These are phyloP conservation scores for Mortierella antarctica DNA, from an alignment of 192 early-diverging fungal species.

Conservation along the genomic window DNA sequence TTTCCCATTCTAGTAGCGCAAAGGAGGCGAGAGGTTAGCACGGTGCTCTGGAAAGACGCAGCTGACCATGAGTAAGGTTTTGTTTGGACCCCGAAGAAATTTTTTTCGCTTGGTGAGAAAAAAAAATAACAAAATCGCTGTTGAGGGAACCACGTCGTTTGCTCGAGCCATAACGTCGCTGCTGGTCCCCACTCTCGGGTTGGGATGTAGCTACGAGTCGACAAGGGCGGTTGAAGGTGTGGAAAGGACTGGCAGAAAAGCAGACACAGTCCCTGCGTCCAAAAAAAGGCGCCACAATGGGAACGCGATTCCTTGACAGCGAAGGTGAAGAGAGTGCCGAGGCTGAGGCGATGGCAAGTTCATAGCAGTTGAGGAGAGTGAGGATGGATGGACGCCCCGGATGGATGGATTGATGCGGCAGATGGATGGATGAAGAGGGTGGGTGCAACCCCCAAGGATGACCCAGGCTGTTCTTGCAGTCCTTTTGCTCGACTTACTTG, in stretches of 20 bases:
- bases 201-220: no score
- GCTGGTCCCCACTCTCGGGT: no score
- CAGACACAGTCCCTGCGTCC: no score
- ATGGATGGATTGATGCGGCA: slow-evolving; percentile 30
- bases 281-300: no score
- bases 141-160: no score
- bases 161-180: background rate
- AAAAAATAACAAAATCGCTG: slow-evolving; percentile 3
- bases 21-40: background rate
- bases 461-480: background rate
- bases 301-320: background rate
- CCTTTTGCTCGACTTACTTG: slow-evolving; percentile 26
- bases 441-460: background rate
- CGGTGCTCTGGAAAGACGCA: no score
- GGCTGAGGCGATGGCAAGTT: background rate
- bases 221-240: background rate
- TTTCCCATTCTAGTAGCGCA: slow-evolving; percentile 59
- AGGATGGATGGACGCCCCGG: slow-evolving; percentile 1
- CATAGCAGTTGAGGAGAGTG: background rate
- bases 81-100: background rate
- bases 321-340: background rate
- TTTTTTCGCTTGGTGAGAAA: slow-evolving; percentile 3
- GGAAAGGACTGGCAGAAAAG: no score
- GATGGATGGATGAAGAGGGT: slow-evolving; percentile 14
- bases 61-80: slow-evolving; percentile 1